Evolutionary conservation across 805 yeast species (phyloP), one percentile per base, ranked within the genome.

Genomic region (Myxozyma neotropica): DNA sequence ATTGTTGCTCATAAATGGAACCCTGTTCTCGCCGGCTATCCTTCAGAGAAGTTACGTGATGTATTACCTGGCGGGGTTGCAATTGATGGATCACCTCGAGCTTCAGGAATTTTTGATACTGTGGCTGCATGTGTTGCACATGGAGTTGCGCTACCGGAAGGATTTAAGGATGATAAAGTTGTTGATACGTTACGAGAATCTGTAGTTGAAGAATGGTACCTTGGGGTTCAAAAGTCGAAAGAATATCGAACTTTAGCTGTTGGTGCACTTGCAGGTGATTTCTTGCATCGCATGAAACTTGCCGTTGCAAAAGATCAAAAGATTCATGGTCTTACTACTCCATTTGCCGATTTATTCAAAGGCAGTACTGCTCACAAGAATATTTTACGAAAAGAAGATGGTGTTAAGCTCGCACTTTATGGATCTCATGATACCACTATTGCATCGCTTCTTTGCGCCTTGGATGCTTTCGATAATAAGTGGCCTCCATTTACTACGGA

Each of bases 401-500:
- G 45, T 8, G 59, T 55, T 10, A 63, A 63, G 29, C 50, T 64
- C 13, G 66, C 58, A 2, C 50, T 64, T 17, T 64, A 64, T 47
- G 66, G 66, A n/a, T 65, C 67, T 8, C 67, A 64, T 45, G 67
- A 64, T 40, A 63, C 66, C 10, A 64, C 67, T 3, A 48, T 64
- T 24, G 67, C 64, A n/a, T 61, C 67, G 17, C 50, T 64, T 29
- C 53, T 64, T 6, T 61, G 62, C 29, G 60, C 67, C 3, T 27
- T 63, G 4, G 56, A 59, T 26, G 64, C 60, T 17, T 64, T 56
- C 27, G 67, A 64, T 45, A n/a, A 40, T 8, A 43, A 26, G 27
- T 64, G 67, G 67, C 67, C 67, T 8, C 67, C 67, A 12, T 64
- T 58, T 47, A 64, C 67, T 12, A 49, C 67, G n/a, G 63, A 58